These are phyloP conservation scores for Dispira simplex DNA, from an alignment of 192 early-diverging fungal genomes.

Conservation along the genomic window DNA sequence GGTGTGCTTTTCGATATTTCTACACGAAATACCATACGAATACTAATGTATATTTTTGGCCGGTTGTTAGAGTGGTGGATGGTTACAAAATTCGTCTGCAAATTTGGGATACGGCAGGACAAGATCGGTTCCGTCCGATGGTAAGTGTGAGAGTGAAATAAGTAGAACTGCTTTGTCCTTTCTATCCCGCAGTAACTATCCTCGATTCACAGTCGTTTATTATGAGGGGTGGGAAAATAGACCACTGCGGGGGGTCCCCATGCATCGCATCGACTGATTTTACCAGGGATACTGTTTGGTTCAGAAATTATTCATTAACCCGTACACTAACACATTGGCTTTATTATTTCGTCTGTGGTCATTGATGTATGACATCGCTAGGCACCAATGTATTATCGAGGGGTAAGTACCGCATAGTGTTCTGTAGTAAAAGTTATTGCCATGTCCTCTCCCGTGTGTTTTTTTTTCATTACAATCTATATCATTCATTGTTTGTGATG, in stretches of 20 bases:
- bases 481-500: too few relatives aligned
- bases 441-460: too few relatives aligned
- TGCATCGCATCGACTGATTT: too few relatives aligned
- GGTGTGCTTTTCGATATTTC: too few relatives aligned
- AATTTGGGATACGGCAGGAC: constrained; percentile 61
- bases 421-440: background rate
- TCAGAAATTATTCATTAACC: too few relatives aligned
- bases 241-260: too few relatives aligned
- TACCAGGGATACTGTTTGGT: too few relatives aligned
- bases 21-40: too few relatives aligned
- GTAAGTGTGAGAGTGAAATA: background rate
- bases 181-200: background rate
- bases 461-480: too few relatives aligned
- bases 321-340: background rate
- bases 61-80: constrained; percentile 32
- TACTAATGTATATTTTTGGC: too few relatives aligned
- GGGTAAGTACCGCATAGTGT: background rate
- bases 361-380: background rate
- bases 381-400: constrained; percentile 11
- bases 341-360: background rate
- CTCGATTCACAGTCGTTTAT: too few relatives aligned
- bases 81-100: constrained; percentile 61
- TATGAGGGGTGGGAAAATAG: too few relatives aligned
- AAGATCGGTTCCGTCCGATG: constrained; percentile 59
- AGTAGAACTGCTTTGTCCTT: background rate